Base-by-base conservation (phyloP, 441 rosid species). In the Oxalis stricta region DNA sequence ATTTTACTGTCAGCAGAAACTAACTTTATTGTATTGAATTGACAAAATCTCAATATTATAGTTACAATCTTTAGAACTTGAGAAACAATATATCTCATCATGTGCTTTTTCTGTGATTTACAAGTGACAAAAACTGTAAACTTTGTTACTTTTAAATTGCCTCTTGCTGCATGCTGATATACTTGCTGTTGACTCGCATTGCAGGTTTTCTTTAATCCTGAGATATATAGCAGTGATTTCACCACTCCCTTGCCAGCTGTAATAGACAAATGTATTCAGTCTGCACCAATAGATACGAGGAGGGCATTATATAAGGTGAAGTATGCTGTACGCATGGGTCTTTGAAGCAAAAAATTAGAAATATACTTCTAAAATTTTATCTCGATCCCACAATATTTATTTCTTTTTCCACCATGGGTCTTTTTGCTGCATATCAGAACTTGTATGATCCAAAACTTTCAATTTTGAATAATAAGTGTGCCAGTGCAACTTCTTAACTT, bases 271-370 rank as follows among this genome's bases (percentile, higher is more conserved):
- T 92, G 99, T 58, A 87, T 87, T 41, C 99, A 87, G 59, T 92
- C 97, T 61, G 92, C 99, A 18, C 99, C 99, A 12, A 92, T 87
- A 55, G 99, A 92, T 67, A 92, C 99, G 21, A 79, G 99, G 56
- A 67, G 99, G 72, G 89, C 99, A 38, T 72, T 92, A 58, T 92
- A 92, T 55, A 92, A 87, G 97, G 99, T 87, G 45, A 46, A 46
- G 30, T 62, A 56, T 41, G 3, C n/a, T 33, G 40, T 46, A 18
- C 19, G 30, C 32, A n/a, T n/a, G n/a, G n/a, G n/a, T n/a, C n/a
- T n/a, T n/a, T 52, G 18, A 30, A 5, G 36, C 15, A 23, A 40
- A 35, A 48, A 20, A 9, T 18, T 3, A 16, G 32, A 6, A 42
- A 7, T 23, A 34, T 34, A 37, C 41, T 38, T 23, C 38, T 46